Conservation (phyloP, 2,329 filamentous ascomycete genomes). For the Clonostachys sp. region DNA sequence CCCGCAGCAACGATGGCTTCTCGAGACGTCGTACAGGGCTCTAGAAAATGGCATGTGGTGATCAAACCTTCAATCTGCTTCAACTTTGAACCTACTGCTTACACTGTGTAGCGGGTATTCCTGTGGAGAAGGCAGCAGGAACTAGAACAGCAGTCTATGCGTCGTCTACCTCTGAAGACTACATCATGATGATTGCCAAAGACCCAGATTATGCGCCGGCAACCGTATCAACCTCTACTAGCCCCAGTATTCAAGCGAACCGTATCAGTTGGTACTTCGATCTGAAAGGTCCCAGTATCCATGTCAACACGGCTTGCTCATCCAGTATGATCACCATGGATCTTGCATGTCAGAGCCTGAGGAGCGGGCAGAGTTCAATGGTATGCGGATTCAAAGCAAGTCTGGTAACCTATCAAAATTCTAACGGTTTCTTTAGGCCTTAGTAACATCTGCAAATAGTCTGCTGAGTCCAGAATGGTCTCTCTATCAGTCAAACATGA, state of each 20-base stretch:
- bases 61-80: no score
- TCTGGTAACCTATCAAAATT: no score
- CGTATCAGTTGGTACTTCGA: slow-evolving; percentile 49
- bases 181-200: slow-evolving; percentile 36
- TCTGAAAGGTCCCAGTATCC: slow-evolving; percentile 44
- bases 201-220: slow-evolving; percentile 39
- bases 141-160: slow-evolving; percentile 44
- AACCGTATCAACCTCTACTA: slow-evolving; percentile 10
- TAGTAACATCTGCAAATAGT: no score
- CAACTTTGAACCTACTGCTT: no score
- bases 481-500: slow-evolving; percentile 4
- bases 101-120: slow-evolving; percentile 31
- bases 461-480: no score
- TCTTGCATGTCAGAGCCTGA: slow-evolving; percentile 38
- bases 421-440: no score
- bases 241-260: slow-evolving; percentile 36
- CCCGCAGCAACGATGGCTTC: slow-evolving; percentile 45
- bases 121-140: slow-evolving; percentile 39
- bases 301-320: slow-evolving; percentile 45
- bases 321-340: slow-evolving; percentile 41
- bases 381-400: background rate
- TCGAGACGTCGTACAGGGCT: slow-evolving; percentile 50
- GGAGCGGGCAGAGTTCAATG: slow-evolving; percentile 29
- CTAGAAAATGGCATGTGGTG: slow-evolving; percentile 33
- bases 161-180: slow-evolving; percentile 41